Percentiles rank a stretch among this genome's conserved stretches.
phyloP scores from a whole-genome alignment of 768 basidiomycete genomes.

The Lentinula sp. region DNA sequence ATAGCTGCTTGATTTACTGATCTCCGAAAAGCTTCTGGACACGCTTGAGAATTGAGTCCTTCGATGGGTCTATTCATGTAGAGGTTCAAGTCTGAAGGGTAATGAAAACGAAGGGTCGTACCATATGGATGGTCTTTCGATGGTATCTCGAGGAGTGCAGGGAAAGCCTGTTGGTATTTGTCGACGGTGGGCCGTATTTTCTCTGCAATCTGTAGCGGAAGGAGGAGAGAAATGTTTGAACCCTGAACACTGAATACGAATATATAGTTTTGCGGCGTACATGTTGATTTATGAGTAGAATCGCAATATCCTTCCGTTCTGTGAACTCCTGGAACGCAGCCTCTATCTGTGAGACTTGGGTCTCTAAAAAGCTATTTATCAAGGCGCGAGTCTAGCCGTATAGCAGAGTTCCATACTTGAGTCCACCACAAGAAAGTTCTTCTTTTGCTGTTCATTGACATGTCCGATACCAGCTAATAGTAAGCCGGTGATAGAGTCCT shows the following conservation, averaged over 20 bases:
- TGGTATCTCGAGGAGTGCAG: conserved; percentile 94
- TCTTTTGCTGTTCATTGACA: conserved; percentile 83
- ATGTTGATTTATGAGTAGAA: conserved; percentile 97
- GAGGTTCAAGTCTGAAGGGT: conserved; percentile 8
- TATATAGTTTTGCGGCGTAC: conserved; percentile 37
- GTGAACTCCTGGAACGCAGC: conserved; percentile 92
- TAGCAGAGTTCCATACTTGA: conserved; percentile 50
- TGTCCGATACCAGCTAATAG: conserved; percentile 94
- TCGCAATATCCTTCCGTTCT: conserved; percentile 90
- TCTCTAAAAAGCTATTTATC: conserved; percentile 49
- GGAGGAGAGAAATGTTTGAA: not conserved
- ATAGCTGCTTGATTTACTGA: conserved; percentile 27
- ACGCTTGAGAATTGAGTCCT: conserved; percentile 92
- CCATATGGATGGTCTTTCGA: conserved; percentile 99
- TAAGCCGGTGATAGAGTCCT: conserved; percentile 98
- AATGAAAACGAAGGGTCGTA: conserved; percentile 26
- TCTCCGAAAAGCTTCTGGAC: conserved; percentile 97
- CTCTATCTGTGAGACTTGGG: conserved; percentile 86
- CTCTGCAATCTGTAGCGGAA: conserved; percentile 76
- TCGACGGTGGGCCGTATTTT: conserved; percentile 95
- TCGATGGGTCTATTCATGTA: conserved; percentile 69
- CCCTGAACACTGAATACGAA: not conserved
- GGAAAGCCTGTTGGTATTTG: conserved; percentile 93
- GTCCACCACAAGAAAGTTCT: conserved; percentile 97
- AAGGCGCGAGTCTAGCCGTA: not conserved